Evolutionary conservation across 192 early-diverging fungal species (phyloP), one percentile per base, ranked within the genome.

Genomic region (Coemansia interrupta): DNA sequence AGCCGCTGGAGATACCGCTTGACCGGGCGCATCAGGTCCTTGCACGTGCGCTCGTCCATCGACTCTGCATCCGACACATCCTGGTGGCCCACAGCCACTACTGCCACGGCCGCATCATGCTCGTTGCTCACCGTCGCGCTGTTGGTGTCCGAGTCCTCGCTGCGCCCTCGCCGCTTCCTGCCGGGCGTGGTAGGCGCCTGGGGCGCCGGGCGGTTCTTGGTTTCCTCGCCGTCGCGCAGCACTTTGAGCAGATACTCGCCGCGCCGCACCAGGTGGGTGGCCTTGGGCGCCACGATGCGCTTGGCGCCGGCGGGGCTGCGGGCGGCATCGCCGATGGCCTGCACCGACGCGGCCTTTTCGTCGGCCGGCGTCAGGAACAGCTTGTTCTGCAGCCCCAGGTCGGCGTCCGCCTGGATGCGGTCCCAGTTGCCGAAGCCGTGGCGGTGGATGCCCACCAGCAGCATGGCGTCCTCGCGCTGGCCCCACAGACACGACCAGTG

Each of bases 381-480:
- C 71, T 97, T 98, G 49, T 85, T 84, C 4, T 80, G 51, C 48
- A 99, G 83, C 0, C 89, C 88, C n/a, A 99, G 73, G 0, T 80
- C 64, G 2, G 71, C 23, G 63, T 99, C 96, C 3, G 85, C 83
- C 47, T 90, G 89, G 11, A 99, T 95, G 53, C 80, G 68, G 48
- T 84, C 72, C 95, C 94, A 97, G 56, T 83, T 88, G 13, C 95
- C 94, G 75, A 92, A 96, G 22, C 97, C 97, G 67, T 98, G 87
- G 50, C 83, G 81, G 70, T 93, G 92, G 43, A 98, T 88, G 51
- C 97, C 97, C 24, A 97, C 89, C 17, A 99, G 77, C 28, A 99
- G 82, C 90, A 94, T 92, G 18, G 95, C 83, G 68, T 99, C 97
- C 63, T 99, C 97, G 41, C 86, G 86, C 52, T 86, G 86, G 4